Conservation (phyloP, 1,284 basidiomycete genomes). For the Pseudozyma pruni region DNA sequence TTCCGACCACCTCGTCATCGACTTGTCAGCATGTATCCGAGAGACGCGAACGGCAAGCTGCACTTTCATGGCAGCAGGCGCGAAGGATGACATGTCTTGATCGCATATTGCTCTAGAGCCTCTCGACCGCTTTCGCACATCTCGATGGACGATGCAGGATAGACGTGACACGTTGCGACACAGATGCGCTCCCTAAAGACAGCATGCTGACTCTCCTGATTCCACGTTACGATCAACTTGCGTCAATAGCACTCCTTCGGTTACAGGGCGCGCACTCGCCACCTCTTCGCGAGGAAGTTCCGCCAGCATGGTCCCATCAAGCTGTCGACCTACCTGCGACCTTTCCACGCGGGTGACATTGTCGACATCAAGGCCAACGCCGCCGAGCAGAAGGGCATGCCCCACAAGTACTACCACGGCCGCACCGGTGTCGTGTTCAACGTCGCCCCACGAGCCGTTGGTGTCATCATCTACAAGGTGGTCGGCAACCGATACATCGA, state of each 20-base stretch:
- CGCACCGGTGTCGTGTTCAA: constrained; percentile 99
- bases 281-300: constrained; percentile 80
- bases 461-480: constrained; percentile 97
- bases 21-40: too few species aligned
- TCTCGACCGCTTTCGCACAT: background rate
- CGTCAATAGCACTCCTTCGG: constrained; percentile 91
- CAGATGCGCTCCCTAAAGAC: background rate
- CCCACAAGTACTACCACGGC: constrained; percentile 83
- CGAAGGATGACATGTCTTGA: too few species aligned
- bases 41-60: too few species aligned
- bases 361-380: constrained; percentile 99
- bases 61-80: too few species aligned
- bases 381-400: constrained; percentile 99
- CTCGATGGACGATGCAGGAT: constrained; percentile 10
- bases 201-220: constrained; percentile 13
- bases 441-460: constrained; percentile 92
- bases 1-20: too few species aligned
- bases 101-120: background rate
- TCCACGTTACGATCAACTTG: background rate
- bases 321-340: constrained; percentile 90
- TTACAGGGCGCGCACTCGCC: constrained; percentile 99
- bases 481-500: constrained; percentile 99
- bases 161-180: constrained; percentile 8
- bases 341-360: constrained; percentile 96
- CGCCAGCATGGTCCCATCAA: constrained; percentile 90